A percentile compares a stretch with the other conserved stretches of the same genome.
Evolutionary conservation across 2,329 filamentous ascomycete species (phyloP).

Genomic region (Beauveria sp.): DNA sequence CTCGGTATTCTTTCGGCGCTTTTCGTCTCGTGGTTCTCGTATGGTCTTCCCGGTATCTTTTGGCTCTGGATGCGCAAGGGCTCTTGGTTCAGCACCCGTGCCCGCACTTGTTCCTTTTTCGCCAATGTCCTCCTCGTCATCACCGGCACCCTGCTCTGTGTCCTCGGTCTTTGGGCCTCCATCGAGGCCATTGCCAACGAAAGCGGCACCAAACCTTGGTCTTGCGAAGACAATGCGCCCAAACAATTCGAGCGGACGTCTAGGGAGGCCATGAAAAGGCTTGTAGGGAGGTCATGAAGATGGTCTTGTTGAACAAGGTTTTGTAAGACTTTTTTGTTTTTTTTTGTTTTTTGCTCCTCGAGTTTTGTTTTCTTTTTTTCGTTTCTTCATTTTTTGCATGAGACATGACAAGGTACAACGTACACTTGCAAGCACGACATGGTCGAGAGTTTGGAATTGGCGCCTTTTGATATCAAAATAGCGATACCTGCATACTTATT

Average conservation of each 20-base stretch:
- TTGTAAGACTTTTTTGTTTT: background rate
- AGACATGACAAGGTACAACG: background rate
- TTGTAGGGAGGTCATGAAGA: background rate
- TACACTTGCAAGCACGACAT: background rate
- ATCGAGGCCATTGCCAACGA: slow-evolving; percentile 27
- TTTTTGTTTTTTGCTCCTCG: background rate
- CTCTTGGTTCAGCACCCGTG: slow-evolving; percentile 27
- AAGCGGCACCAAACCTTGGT: slow-evolving; percentile 26
- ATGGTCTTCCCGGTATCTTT: slow-evolving; percentile 37
- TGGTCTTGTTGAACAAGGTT: background rate
- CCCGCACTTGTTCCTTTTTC: slow-evolving; percentile 23
- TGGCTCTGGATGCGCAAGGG: slow-evolving; percentile 41
- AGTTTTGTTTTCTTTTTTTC: background rate
- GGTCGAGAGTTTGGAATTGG: background rate
- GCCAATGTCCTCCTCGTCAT: slow-evolving; percentile 26
- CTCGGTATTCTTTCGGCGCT: slow-evolving; percentile 55
- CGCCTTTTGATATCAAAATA: background rate
- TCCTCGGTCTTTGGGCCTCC: slow-evolving; percentile 32
- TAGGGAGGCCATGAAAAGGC: background rate
- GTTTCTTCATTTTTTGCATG: background rate
- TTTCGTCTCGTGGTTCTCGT: slow-evolving; percentile 62
- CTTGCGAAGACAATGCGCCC: slow-evolving; percentile 18
- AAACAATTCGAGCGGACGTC: background rate
- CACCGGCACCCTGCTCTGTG: slow-evolving; percentile 28
- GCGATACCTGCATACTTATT: slow-evolving; percentile 7